These are phyloP conservation scores for Astragalus glycyphyllos DNA, from an alignment of 306 rosid species.

Conservation along the genomic window DNA sequence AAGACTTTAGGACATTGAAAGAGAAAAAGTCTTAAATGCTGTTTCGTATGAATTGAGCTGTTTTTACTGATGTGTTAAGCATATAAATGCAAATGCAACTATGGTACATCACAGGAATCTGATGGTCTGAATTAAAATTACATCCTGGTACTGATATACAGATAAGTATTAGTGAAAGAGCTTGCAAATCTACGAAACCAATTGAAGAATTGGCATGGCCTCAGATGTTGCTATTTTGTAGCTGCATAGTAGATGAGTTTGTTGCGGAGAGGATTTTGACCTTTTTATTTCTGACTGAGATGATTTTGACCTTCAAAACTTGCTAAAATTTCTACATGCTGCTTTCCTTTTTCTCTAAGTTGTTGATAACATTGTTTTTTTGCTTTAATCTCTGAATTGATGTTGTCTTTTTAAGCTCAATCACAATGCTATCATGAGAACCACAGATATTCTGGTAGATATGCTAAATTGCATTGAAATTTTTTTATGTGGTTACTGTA, in stretches of 20 bases:
- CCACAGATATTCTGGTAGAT: not conserved
- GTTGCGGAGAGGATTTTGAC: not conserved
- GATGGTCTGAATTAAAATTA: slow-evolving; percentile 1
- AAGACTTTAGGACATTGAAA: not conserved
- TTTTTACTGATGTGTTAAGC: not conserved
- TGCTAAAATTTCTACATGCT: slow-evolving; percentile 4
- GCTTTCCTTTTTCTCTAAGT: slow-evolving; percentile 15
- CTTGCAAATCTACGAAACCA: slow-evolving; percentile 5
- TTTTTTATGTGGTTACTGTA: too few species aligned
- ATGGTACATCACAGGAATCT: not conserved
- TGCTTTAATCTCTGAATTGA: slow-evolving; percentile 9
- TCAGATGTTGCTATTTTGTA: not conserved
- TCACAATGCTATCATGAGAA: not conserved
- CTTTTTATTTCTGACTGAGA: not conserved
- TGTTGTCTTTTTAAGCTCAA: slow-evolving; percentile 10
- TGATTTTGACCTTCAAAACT: slow-evolving; percentile 11
- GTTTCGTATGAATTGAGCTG: slow-evolving; percentile 11
- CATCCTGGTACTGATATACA: slow-evolving; percentile 8
- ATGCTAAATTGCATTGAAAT: not conserved
- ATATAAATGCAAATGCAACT: not conserved
- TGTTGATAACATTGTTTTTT: slow-evolving; percentile 15
- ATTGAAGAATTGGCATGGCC: slow-evolving; percentile 9
- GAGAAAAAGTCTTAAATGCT: not conserved
- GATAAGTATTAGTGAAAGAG: not conserved
- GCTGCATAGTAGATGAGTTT: slow-evolving; percentile 16